These are phyloP conservation scores for Daedalea quercina DNA, from an alignment of 768 basidiomycete genomes.

Conservation along the genomic window DNA sequence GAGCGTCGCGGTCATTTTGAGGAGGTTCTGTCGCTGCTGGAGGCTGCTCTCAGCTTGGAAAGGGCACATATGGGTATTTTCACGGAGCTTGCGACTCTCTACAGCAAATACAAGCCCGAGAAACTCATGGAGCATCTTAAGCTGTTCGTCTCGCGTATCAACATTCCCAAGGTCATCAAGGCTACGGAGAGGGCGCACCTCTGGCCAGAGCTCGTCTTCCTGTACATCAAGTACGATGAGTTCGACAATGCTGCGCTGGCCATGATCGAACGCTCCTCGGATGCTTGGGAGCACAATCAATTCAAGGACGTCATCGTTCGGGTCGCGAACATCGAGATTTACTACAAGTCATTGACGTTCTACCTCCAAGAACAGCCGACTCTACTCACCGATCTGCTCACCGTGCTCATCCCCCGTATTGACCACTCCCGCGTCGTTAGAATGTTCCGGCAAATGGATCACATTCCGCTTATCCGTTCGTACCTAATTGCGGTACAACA, in stretches of 20 bases:
- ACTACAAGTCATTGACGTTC: conserved; percentile 93
- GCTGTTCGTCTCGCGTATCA: conserved; percentile 91
- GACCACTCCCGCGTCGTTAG: conserved; percentile 94
- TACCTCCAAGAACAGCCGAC: conserved; percentile 93
- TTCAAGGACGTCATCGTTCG: conserved; percentile 98
- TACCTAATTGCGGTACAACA: conserved; percentile 97
- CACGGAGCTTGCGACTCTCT: conserved; percentile 85
- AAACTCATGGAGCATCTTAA: conserved; percentile 99
- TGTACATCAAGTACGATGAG: conserved; percentile 98
- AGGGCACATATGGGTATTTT: conserved; percentile 99
- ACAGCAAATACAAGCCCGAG: conserved; percentile 93
- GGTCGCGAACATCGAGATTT: conserved; percentile 97
- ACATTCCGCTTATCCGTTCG: conserved; percentile 90
- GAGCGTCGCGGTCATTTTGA: conserved; percentile 92
- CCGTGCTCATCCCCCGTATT: conserved; percentile 88
- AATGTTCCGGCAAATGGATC: conserved; percentile 92
- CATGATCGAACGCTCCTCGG: conserved; percentile 98
- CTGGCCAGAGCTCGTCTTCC: conserved; percentile 97
- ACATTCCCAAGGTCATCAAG: conserved; percentile 98
- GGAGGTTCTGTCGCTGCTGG: conserved; percentile 84
- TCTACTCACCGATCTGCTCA: conserved; percentile 87
- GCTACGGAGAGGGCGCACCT: conserved; percentile 94
- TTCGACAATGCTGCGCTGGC: conserved; percentile 96
- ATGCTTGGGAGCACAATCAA: conserved; percentile 99
- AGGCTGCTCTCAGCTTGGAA: conserved; percentile 94